Evolutionary conservation across 108 stramenopile species (phyloP), one percentile per base, ranked within the genome.

Genomic region (Bacterosira constricta): DNA sequence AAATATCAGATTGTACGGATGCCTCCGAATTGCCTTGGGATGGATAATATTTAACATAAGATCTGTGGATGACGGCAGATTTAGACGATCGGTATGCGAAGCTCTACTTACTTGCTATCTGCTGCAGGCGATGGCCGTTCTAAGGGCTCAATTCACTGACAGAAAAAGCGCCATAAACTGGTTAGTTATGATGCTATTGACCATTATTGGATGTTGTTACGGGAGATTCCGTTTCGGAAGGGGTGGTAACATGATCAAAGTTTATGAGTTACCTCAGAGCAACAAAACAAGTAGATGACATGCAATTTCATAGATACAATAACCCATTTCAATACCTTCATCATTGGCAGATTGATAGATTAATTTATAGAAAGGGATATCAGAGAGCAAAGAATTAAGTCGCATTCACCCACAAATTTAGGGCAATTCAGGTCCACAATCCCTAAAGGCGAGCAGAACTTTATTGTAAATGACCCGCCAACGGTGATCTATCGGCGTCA

Each of bases 81-180:
- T 94, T 66, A 89, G 93, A 51, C 75, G 86, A 34, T 82, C 84
- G 32, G 79, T 94, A n/a, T 91, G 90, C 67, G 93, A 94, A 72
- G 90, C 89, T 9, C 69, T 90, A 18, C 86, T 85, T 36, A 52
- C 82, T 4, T 94, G 93, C 49, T 94, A 94, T 63, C n/a, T 81
- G 8, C 56, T 94, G 13, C 93, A 94, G 70, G 73, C 88, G 2
- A 30, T 88, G 56, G 84, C 90, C 8, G 89, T 94, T n/a, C 5
- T 82, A 27, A 67, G 93, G 50, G 93, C 93, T 23, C 90, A 94
- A 81, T 84, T 91, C 54, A 94, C 93, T 26, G 93, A 86, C 54
- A 64, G 73, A 41, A 72, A 65, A 37, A 73, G 66, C 11, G 46
- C 66, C 25, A 58, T 90, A 34, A 94, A 94, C 62, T 94, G 93